Percentiles rank a stretch among this genome's conserved stretches.
Evolutionary conservation across 1,139 yeast genomes (phyloP).

Genomic region (Pichia sp.): DNA sequence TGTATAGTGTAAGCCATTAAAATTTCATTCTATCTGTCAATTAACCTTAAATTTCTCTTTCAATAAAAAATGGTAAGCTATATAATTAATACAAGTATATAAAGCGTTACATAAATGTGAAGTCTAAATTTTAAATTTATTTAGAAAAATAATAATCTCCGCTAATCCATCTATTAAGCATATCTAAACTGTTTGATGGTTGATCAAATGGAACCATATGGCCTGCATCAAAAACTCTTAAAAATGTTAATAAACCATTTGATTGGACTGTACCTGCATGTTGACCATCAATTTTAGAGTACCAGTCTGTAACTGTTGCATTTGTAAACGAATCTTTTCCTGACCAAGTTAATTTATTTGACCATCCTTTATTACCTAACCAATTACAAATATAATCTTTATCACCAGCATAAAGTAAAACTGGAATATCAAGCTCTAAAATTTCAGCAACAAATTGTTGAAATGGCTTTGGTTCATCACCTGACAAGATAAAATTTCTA

Average conservation of each 20-base stretch:
- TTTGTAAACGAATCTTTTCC: slow-evolving; percentile 29
- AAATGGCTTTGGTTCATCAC: slow-evolving; percentile 64
- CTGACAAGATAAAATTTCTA: slow-evolving; percentile 47
- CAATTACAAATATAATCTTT: slow-evolving; percentile 88
- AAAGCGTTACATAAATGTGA: too few relatives aligned
- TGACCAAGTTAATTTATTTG: slow-evolving; percentile 61
- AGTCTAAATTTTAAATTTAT: too few relatives aligned
- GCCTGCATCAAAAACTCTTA: slow-evolving; percentile 61
- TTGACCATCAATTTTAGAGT: slow-evolving; percentile 32
- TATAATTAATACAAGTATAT: too few relatives aligned
- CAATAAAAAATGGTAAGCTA: too few relatives aligned
- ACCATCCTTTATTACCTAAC: slow-evolving; percentile 83
- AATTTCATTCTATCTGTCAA: too few relatives aligned
- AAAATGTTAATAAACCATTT: slow-evolving; percentile 49
- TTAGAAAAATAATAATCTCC: slow-evolving; percentile 36
- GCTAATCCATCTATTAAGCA: slow-evolving; percentile 73
- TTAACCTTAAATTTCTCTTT: too few relatives aligned
- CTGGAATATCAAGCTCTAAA: slow-evolving; percentile 61
- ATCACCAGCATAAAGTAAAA: slow-evolving; percentile 83
- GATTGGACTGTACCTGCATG: slow-evolving; percentile 56
- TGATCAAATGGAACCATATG: slow-evolving; percentile 82
- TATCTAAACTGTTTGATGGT: slow-evolving; percentile 64
- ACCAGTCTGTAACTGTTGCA: slow-evolving; percentile 26
- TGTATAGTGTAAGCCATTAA: too few relatives aligned
- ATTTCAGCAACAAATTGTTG: slow-evolving; percentile 54